Evolutionary conservation across 306 rosid species (phyloP).

Genomic region (Cicer chorassanicum): DNA sequence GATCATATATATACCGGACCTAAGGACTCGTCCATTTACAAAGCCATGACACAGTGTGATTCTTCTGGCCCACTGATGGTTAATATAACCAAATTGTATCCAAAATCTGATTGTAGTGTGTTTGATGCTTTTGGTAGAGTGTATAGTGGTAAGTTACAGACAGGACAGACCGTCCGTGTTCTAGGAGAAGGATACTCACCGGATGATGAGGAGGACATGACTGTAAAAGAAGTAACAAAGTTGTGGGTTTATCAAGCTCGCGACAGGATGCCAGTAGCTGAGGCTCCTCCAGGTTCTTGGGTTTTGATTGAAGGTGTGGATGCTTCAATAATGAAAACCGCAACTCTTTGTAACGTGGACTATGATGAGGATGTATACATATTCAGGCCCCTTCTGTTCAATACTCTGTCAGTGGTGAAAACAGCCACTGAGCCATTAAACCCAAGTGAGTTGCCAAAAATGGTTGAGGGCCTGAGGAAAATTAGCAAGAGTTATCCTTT

Average conservation of each 20-base stretch:
- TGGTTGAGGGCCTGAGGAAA: slow-evolving; percentile 99
- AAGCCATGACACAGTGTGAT: slow-evolving; percentile 87
- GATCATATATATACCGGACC: slow-evolving; percentile 91
- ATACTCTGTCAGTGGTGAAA: slow-evolving; percentile 94
- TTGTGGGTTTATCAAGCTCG: slow-evolving; percentile 98
- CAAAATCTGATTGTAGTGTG: slow-evolving; percentile 96
- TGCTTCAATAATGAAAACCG: slow-evolving; percentile 99
- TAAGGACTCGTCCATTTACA: slow-evolving; percentile 82
- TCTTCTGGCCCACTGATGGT: slow-evolving; percentile 90
- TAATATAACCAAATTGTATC: slow-evolving; percentile 89
- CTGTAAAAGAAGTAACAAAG: slow-evolving; percentile 92
- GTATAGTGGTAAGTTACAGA: slow-evolving; percentile 88
- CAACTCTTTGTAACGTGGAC: slow-evolving; percentile 80
- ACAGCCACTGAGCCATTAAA: slow-evolving; percentile 97
- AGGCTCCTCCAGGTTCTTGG: slow-evolving; percentile 98
- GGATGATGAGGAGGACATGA: slow-evolving; percentile 97
- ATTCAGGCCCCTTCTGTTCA: slow-evolving; percentile 94
- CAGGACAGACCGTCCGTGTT: slow-evolving; percentile 93
- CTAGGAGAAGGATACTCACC: slow-evolving; percentile 99
- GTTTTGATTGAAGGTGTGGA: slow-evolving; percentile 99
- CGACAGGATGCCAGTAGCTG: slow-evolving; percentile 88
- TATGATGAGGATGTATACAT: slow-evolving; percentile 89
- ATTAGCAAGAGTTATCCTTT: slow-evolving; percentile 98
- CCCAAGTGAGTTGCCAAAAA: slow-evolving; percentile 97
- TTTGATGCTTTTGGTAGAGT: slow-evolving; percentile 99